These are phyloP conservation scores for Catunica adiposa DNA, from an alignment of 2,329 filamentous ascomycete genomes.

Conservation along the genomic window DNA sequence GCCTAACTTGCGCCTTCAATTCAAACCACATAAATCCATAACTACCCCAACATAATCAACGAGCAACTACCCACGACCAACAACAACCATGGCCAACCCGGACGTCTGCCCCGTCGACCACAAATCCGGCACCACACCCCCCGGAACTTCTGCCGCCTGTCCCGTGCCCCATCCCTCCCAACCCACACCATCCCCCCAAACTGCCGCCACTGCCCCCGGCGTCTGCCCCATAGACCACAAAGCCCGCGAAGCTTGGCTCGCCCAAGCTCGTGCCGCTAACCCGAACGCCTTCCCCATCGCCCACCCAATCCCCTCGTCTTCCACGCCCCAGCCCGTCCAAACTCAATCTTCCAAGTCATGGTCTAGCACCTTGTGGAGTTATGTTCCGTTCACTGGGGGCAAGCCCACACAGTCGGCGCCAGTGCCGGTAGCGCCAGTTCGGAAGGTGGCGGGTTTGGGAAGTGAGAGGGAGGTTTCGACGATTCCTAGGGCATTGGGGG, in stretches of 20 bases:
- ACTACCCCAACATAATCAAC: too few species aligned
- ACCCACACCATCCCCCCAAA: not conserved
- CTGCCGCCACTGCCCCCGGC: constrained; percentile 19
- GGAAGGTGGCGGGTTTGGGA: too few species aligned
- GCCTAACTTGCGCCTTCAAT: not conserved
- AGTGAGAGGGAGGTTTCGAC: constrained; percentile 65
- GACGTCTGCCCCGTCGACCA: constrained; percentile 9
- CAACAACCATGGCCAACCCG: constrained; percentile 9
- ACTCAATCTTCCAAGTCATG: constrained; percentile 22
- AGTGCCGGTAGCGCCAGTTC: too few species aligned
- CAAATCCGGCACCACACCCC: not conserved
- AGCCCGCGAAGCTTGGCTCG: constrained; percentile 73
- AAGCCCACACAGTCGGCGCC: constrained; percentile 10
- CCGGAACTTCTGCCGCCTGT: constrained; percentile 3
- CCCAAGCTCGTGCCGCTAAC: constrained; percentile 37
- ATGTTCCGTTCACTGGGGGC: constrained; percentile 21
- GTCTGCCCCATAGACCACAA: constrained; percentile 83
- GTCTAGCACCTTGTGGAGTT: constrained; percentile 27
- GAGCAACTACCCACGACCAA: constrained; percentile 1
- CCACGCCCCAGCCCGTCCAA: not conserved
- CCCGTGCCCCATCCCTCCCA: not conserved
- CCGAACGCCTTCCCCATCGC: constrained; percentile 18
- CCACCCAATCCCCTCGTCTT: constrained; percentile 18
- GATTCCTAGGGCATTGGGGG: constrained; percentile 47
- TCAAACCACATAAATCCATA: too few species aligned